Evolutionary conservation across 106 monocot species (phyloP), one percentile per base, ranked within the genome.

Genomic region (Posidonia australis): DNA sequence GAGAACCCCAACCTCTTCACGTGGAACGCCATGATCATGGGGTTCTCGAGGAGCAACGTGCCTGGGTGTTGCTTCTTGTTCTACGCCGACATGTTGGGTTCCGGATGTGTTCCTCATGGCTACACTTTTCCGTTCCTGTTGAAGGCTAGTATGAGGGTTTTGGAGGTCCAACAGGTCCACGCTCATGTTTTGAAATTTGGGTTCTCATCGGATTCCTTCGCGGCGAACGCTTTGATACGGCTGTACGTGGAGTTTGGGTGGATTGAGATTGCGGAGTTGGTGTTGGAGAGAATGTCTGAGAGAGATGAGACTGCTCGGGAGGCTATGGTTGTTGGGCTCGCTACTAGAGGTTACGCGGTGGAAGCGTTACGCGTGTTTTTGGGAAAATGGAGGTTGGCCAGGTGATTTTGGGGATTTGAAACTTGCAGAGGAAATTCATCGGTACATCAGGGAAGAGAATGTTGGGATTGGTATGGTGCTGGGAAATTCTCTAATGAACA

Each of bases 221-320:
- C 84, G 23, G 70, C 64, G 44, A 93, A 89, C 0, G 72, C 77
- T 14, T 55, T 93, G 41, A 72, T 85, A 5, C 27, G 78, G 5
- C 46, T 70, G 1, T 86, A 89, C 42, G 70, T 78, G 1, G 68
- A 54, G 9, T 43, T 59, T 10, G 77, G 83, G 19, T 53, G 49
- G 0, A 10, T 61, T 10, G 57, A 10, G 12, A 67, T 76, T 21
- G 88, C 88, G 1, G 73, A 77, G 58, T n/a, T 16, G 57, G 69
- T 93, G 82, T 93, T 93, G 67, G 88, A 89, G 42, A 20, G 74
- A 66, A 83, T 85, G 80, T 46, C 58, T 0, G 31, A 24, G 18
- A 61, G 78, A 47, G 89, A 89, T 51, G 25, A 76, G 31, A 71
- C 88, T 23, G 82, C 92, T 12, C 86, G 89, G 92, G 67, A 68